A percentile compares a stretch with the other conserved stretches of the same genome.
These are phyloP conservation scores for Kodamaea jinghongensis DNA, from an alignment of 805 yeast genomes.

Conservation along the genomic window DNA sequence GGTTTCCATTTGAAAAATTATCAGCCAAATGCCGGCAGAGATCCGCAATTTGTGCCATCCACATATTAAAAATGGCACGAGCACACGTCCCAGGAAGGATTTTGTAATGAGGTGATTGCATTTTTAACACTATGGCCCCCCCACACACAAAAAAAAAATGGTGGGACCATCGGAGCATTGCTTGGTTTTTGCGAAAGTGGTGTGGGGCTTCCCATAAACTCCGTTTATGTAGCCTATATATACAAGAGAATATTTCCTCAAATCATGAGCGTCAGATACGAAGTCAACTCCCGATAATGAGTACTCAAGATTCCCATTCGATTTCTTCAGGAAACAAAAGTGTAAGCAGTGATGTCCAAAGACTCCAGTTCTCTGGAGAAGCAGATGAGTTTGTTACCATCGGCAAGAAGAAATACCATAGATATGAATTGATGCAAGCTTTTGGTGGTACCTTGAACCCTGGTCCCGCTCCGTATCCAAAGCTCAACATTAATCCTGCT, in stretches of 20 bases:
- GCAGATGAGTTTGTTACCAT: conserved; percentile 43
- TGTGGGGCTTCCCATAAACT: neutral
- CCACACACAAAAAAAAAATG: no score
- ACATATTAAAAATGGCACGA: no score
- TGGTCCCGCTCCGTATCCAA: conserved; percentile 45
- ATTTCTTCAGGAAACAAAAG: conserved; percentile 3
- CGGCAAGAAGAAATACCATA: conserved; percentile 42
- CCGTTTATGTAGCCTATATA: neutral
- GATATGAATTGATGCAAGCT: conserved; percentile 58
- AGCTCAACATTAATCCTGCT: conserved; percentile 50
- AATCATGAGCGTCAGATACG: neutral
- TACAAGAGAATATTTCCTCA: neutral
- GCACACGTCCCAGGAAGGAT: no score
- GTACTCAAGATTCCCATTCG: conserved; percentile 8
- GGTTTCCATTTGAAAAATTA: neutral
- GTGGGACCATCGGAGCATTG: no score
- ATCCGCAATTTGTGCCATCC: no score
- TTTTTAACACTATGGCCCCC: no score
- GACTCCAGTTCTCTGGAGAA: conserved; percentile 23
- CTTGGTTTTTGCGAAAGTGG: no score
- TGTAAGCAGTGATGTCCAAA: conserved; percentile 4
- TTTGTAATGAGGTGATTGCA: no score
- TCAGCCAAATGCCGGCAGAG: neutral
- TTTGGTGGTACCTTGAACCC: conserved; percentile 58
- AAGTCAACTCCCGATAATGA: conserved; percentile 3